Conservation (phyloP, 768 basidiomycete species). For the Mycena belliarum region DNA sequence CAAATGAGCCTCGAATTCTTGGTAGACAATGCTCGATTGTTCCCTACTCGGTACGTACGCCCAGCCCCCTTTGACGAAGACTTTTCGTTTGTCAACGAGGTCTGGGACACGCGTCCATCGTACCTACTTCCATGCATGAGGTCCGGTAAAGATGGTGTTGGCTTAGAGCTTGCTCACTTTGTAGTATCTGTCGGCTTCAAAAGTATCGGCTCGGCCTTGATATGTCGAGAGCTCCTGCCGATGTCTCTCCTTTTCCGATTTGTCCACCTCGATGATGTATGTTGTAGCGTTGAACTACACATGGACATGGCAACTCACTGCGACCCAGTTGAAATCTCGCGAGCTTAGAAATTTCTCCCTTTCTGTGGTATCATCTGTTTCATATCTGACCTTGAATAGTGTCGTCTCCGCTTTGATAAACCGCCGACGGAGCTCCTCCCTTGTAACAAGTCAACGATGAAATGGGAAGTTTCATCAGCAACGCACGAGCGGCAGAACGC, state of each 20-base stretch:
- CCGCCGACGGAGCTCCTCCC: conserved; percentile 85
- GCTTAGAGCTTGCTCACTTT: conserved; percentile 53
- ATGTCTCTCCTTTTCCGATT: conserved; percentile 54
- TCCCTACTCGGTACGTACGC: conserved; percentile 85
- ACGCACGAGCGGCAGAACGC: conserved; percentile 96
- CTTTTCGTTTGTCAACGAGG: conserved; percentile 78
- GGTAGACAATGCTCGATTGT: conserved; percentile 82
- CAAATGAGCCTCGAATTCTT: conserved; percentile 78
- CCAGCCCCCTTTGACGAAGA: conserved; percentile 76
- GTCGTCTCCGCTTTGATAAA: conserved; percentile 89
- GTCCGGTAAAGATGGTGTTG: not conserved
- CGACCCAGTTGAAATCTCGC: conserved; percentile 64
- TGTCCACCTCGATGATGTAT: conserved; percentile 49
- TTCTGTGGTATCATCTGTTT: conserved; percentile 59
- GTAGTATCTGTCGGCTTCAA: conserved; percentile 64
- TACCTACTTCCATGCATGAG: conserved; percentile 56
- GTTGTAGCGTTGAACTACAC: conserved; percentile 2
- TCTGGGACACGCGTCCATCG: conserved; percentile 95
- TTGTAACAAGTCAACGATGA: conserved; percentile 31
- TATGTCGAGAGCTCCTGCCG: conserved; percentile 46
- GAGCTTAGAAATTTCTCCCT: conserved; percentile 64
- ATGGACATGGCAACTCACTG: conserved; percentile 39
- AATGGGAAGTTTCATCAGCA: not conserved
- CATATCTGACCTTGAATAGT: conserved; percentile 82
- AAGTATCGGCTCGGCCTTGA: conserved; percentile 37